Evolutionary conservation across 257 asterid genomes (phyloP), one percentile per base, ranked within the genome.

Genomic region (Marsdenia floribunda): DNA sequence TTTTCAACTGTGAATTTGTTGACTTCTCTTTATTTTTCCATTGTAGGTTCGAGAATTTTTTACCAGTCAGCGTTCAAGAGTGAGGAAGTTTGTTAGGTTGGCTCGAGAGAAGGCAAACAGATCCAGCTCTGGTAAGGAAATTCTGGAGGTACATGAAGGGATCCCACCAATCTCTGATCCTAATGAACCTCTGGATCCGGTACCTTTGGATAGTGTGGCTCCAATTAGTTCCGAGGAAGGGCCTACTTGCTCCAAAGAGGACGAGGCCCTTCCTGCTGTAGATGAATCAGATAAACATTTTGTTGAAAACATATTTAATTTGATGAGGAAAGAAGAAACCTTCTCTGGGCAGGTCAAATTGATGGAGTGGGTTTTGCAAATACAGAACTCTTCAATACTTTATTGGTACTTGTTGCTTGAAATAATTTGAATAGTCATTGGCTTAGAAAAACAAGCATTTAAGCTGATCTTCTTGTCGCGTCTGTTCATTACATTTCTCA

Each of bases 1-100:
- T 63, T 21, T 54, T 44, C 14, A 70, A 16, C 7, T 69, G 49
- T 69, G 24, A 44, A 58, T 24, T 71, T 50, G 37, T 70, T 46
- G 38, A 81, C 46, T 53, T 46, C 40, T 79, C 46, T 53, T 61
- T 22, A 64, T 64, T 35, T 77, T 33, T 80, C 47, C 66, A 22
- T 81, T 76, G 76, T 75, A 95, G 99, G 97, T 92, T 69, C 90
- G 96, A 54, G 98, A 90, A 58, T 95, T 95, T 79, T 95, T 95
- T 72, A 76, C 82, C 68, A 85, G 85, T 75, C 98, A 91, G 80
- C 89, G 96, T 59, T 63, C 97, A 71, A 89, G 96, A 78, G 96
- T 95, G 80, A 90, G 97, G 84, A 95, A 86, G 80, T 82, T 86
- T 77, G 86, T 86, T 67, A 86, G 94, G 73, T 77, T 88, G 80